Evolutionary conservation across 2,329 filamentous ascomycete genomes (phyloP), one percentile per base, ranked within the genome.

Genomic region (Penicillium sp.): DNA sequence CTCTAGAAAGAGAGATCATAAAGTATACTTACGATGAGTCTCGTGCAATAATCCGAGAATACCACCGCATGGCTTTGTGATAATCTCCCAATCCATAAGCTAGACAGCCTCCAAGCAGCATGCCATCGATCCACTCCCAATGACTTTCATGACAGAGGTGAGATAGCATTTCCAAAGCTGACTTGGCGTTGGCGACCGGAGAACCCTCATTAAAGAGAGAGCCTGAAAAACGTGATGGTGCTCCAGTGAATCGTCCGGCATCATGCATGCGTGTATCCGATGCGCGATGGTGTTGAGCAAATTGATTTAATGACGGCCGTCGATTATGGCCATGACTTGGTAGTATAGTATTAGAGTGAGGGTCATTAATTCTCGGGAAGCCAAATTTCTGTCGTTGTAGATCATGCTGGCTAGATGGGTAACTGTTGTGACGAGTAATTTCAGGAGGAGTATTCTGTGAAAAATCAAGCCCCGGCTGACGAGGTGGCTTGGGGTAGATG

Each of bases 121-220:
- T 92, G 2, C 94, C 94, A 69, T 97, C 93, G 51, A 92, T 83
- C 94, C 94, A 99, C 64, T 86, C 84, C 89, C 90, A 94, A 9
- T 82, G 82, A 66, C 88, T 90, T 70, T 93, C 88, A 65, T 89
- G 85, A 69, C 91, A 96, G 6, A 95, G 76, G 60, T 81, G 84
- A 15, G 85, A 86, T 20, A 96, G 79, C 66, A 91, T 84, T 35
- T 89, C 84, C 20, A 96, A 74, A 2, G 89, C 89, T 6, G 82
- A 79, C 45, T 80, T 82, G 8, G 90, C 90, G 60, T 81, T 83
- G 52, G 79, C 72, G 22, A 82, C 68, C 4, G 81, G 78, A 1
- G 80, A 79, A 11, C 62, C 67, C 40, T 75, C 71, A 44, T 68
- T 69, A 33, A 67, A 66, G 29, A 63, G 53, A 8, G 66, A 64